Evolutionary conservation across 495 filamentous ascomycete genomes (phyloP).

Genomic region (Tetracladium setigerum): DNA sequence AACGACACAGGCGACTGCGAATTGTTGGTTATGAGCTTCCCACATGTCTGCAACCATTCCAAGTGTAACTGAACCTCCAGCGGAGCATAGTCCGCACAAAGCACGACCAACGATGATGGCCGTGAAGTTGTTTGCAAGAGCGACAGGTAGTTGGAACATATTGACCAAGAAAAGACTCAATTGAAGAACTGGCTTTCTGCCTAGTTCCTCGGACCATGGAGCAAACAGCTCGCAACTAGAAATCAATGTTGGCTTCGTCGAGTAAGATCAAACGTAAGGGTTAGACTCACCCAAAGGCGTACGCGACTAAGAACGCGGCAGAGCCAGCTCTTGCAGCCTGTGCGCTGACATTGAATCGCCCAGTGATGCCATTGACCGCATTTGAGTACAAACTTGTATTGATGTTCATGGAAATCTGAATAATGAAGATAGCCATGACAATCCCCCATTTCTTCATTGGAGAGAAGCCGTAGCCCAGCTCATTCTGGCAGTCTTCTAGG

Average conservation of each 20-base stretch:
- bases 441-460: slow-evolving; percentile 70
- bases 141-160: slow-evolving; percentile 67
- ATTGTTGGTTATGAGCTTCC: slow-evolving; percentile 64
- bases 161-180: slow-evolving; percentile 63
- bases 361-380: slow-evolving; percentile 49
- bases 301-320: slow-evolving; percentile 62
- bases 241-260: too few relatives aligned
- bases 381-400: slow-evolving; percentile 70
- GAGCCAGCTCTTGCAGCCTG: slow-evolving; percentile 61
- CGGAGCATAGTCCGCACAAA: slow-evolving; percentile 64
- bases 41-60: slow-evolving; percentile 81
- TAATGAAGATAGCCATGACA: slow-evolving; percentile 62
- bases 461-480: slow-evolving; percentile 58
- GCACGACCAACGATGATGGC: slow-evolving; percentile 58
- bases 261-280: too few relatives aligned
- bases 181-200: slow-evolving; percentile 68
- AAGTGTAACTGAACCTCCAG: slow-evolving; percentile 73
- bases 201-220: slow-evolving; percentile 73
- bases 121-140: slow-evolving; percentile 59
- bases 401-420: slow-evolving; percentile 83
- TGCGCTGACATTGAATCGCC: slow-evolving; percentile 54
- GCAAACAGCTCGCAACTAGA: slow-evolving; percentile 80
- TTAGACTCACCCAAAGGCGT: slow-evolving; percentile 79
- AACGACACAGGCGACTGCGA: slow-evolving; percentile 67
- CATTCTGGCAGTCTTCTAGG: slow-evolving; percentile 55